Percentiles rank a stretch among this genome's conserved stretches.
Evolutionary conservation across 306 rosid genomes (phyloP).

Genomic region (Vigna trinervia): DNA sequence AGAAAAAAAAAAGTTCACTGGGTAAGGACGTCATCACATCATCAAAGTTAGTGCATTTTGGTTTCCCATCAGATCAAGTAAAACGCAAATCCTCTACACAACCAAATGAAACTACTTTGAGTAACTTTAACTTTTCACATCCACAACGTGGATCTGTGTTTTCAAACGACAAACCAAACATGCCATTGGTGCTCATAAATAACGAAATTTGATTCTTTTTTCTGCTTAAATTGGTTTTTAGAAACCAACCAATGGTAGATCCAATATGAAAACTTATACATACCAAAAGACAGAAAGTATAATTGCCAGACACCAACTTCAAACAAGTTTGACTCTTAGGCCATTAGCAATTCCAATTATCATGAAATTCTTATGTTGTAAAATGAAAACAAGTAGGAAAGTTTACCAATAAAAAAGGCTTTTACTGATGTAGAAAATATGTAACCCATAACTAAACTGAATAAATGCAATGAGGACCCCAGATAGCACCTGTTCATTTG

Average conservation of each 20-base stretch:
- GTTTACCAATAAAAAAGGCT: background rate
- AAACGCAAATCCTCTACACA: no score
- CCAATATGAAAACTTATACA: conserved; percentile 2
- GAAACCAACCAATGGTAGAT: conserved; percentile 1
- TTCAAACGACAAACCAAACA: no score
- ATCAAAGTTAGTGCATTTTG: conserved; percentile 13
- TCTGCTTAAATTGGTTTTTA: background rate
- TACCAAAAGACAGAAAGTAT: background rate
- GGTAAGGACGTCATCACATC: background rate
- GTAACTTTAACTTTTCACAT: no score
- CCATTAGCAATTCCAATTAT: conserved; percentile 34
- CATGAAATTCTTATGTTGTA: conserved; percentile 7
- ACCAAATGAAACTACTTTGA: no score
- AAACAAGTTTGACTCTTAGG: conserved; percentile 23
- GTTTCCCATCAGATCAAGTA: no score
- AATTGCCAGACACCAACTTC: conserved; percentile 31
- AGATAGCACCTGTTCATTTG: conserved; percentile 77
- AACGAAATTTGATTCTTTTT: conserved; percentile 23
- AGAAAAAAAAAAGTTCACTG: background rate
- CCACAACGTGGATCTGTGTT: no score
- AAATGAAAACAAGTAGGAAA: conserved; percentile 37
- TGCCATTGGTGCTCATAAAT: conserved; percentile 2
- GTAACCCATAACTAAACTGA: conserved; percentile 27
- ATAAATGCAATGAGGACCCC: conserved; percentile 34
- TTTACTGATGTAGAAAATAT: conserved; percentile 24